Evolutionary conservation across 83 land plant species (phyloP).

Genomic region (Diphasiastrum complanatum): DNA sequence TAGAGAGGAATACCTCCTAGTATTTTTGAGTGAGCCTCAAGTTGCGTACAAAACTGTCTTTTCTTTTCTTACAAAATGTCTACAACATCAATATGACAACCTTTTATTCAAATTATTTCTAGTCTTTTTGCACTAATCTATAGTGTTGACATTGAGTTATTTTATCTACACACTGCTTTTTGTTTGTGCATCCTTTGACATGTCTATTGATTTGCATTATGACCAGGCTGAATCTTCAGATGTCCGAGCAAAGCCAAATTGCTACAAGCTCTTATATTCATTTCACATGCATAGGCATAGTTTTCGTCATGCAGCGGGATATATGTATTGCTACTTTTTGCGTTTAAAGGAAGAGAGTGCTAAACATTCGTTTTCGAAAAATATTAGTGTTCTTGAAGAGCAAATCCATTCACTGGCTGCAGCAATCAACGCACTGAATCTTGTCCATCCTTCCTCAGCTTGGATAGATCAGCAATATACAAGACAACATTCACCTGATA

Average conservation of each 20-base stretch:
- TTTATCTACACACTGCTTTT: too few relatives aligned
- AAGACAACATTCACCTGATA: too few relatives aligned
- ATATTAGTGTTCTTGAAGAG: slow-evolving; percentile 45
- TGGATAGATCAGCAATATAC: slow-evolving; percentile 57
- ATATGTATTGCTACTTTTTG: slow-evolving; percentile 57
- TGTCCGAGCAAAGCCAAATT: slow-evolving; percentile 56
- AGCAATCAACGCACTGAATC: slow-evolving; percentile 78
- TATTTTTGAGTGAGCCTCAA: too few relatives aligned
- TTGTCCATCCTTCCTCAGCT: slow-evolving; percentile 66
- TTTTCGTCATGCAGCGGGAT: slow-evolving; percentile 71
- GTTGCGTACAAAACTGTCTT: too few relatives aligned
- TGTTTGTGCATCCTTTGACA: not conserved
- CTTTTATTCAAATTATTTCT: too few relatives aligned
- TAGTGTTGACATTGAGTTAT: too few relatives aligned
- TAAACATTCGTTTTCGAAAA: slow-evolving; percentile 13
- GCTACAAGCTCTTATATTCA: slow-evolving; percentile 69
- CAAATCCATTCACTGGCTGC: slow-evolving; percentile 54
- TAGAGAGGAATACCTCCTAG: too few relatives aligned
- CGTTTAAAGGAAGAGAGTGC: slow-evolving; percentile 47
- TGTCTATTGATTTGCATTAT: not conserved
- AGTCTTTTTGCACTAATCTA: too few relatives aligned
- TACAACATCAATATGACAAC: too few relatives aligned
- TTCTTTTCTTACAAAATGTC: too few relatives aligned
- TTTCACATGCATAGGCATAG: slow-evolving; percentile 71
- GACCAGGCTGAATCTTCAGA: slow-evolving; percentile 84